These are phyloP conservation scores for Podospora appendiculata DNA, from an alignment of 495 filamentous ascomycete species.

Conservation along the genomic window DNA sequence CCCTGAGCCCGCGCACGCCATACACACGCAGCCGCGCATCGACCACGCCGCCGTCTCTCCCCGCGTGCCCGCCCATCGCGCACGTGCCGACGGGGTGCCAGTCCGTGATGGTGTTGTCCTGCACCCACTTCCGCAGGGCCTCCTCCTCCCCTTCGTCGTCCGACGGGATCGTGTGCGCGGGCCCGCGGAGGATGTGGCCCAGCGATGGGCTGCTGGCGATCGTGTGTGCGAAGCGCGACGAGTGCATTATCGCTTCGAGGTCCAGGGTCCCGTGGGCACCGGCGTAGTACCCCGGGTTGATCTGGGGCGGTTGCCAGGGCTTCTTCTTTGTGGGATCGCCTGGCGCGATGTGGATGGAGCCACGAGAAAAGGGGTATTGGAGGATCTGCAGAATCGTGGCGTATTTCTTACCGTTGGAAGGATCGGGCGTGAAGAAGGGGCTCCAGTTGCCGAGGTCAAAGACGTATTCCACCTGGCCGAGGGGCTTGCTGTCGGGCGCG, in stretches of 20 bases:
- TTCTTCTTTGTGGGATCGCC: not conserved
- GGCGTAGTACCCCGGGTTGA: constrained; percentile 39
- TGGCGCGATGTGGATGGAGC: constrained; percentile 39
- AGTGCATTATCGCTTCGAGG: constrained; percentile 31
- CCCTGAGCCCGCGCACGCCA: constrained; percentile 40
- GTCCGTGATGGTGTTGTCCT: constrained; percentile 28
- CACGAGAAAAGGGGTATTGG: constrained; percentile 45
- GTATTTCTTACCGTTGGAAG: constrained; percentile 34
- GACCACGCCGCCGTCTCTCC: constrained; percentile 35
- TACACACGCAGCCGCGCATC: constrained; percentile 43
- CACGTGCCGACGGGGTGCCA: constrained; percentile 49
- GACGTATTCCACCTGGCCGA: constrained; percentile 46
- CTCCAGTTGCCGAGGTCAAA: constrained; percentile 45
- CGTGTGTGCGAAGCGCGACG: constrained; percentile 33
- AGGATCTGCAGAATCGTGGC: constrained; percentile 46
- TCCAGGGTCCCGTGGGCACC: constrained; percentile 34
- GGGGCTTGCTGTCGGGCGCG: constrained; percentile 6
- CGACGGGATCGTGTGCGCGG: constrained; percentile 28
- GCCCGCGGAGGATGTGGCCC: constrained; percentile 26
- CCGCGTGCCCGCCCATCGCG: constrained; percentile 38
- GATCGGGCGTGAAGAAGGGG: constrained; percentile 27
- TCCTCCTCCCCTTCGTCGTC: constrained; percentile 18
- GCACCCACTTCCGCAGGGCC: constrained; percentile 30
- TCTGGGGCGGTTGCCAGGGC: constrained; percentile 6
- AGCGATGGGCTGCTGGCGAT: constrained; percentile 37